phyloP scores from a whole-genome alignment of 352 stramenopile genomes.

The Achlya hypogyna region DNA sequence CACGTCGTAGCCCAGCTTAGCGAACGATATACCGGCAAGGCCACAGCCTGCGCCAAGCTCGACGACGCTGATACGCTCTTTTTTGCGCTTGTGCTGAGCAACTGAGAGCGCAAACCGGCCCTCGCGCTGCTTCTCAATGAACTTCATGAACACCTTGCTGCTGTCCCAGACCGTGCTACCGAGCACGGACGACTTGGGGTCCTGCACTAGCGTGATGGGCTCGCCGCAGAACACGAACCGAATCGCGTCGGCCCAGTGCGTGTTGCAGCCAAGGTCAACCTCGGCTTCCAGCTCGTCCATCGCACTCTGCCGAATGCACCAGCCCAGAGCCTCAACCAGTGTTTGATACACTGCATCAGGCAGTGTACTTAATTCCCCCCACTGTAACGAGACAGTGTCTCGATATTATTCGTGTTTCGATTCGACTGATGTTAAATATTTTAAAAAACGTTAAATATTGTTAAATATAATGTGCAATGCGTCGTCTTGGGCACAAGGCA shows the following conservation, averaged over 20 bases:
- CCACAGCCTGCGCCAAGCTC: constrained; percentile 69
- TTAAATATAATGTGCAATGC: no score
- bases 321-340: no score
- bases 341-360: no score
- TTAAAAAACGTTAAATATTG: no score
- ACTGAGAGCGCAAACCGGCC: constrained; percentile 39
- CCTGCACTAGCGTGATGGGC: constrained; percentile 43
- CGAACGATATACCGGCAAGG: constrained; percentile 59
- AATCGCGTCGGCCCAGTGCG: constrained; percentile 13
- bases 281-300: not conserved
- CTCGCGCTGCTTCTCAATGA: constrained; percentile 50
- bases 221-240: constrained; percentile 14
- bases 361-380: no score
- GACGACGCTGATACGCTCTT: constrained; percentile 37
- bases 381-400: no score
- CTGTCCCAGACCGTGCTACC: constrained; percentile 79
- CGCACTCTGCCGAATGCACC: no score
- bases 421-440: no score
- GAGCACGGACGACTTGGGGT: constrained; percentile 74
- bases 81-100: constrained; percentile 3
- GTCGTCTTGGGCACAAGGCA: no score
- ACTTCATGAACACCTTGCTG: constrained; percentile 80
- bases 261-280: not conserved
- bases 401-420: no score
- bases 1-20: constrained; percentile 46